These are phyloP conservation scores for Paecilomyces fulvus DNA, from an alignment of 2,329 filamentous ascomycete genomes.

Conservation along the genomic window DNA sequence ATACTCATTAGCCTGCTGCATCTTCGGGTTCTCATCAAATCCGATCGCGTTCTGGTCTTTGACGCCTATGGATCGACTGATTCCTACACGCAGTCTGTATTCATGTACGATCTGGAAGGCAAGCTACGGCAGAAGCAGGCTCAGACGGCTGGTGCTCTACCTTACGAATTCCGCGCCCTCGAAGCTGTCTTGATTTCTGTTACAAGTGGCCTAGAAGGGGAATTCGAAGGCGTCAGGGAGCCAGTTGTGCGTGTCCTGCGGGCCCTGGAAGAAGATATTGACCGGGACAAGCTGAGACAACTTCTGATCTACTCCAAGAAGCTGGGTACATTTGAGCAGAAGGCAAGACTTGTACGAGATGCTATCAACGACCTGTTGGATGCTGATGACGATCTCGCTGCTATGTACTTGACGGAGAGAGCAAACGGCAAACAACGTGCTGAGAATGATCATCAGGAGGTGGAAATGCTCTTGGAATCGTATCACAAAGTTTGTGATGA, in stretches of 20 bases:
- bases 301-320: conserved; percentile 92
- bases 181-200: conserved; percentile 93
- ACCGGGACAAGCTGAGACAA: conserved; percentile 83
- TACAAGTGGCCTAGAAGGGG: conserved; percentile 81
- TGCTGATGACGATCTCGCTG: conserved; percentile 86
- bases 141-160: conserved; percentile 49
- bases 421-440: conserved; percentile 61
- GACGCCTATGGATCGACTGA: conserved; percentile 93
- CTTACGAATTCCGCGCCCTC: conserved; percentile 92
- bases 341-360: conserved; percentile 85
- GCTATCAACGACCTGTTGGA: conserved; percentile 93
- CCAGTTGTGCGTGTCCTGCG: conserved; percentile 82
- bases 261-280: conserved; percentile 93
- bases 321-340: conserved; percentile 94
- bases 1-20: conserved; percentile 96
- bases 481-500: conserved; percentile 98
- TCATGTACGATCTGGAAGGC: conserved; percentile 95
- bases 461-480: conserved; percentile 92
- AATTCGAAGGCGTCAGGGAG: conserved; percentile 88
- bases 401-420: conserved; percentile 95
- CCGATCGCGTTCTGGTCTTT: conserved; percentile 88
- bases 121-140: conserved; percentile 77
- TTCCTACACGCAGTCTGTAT: conserved; percentile 89
- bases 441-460: conserved; percentile 86
- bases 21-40: conserved; percentile 88